Base-by-base conservation (phyloP, 73 alveolate species). In the Paramecium pentaurelia region DNA sequence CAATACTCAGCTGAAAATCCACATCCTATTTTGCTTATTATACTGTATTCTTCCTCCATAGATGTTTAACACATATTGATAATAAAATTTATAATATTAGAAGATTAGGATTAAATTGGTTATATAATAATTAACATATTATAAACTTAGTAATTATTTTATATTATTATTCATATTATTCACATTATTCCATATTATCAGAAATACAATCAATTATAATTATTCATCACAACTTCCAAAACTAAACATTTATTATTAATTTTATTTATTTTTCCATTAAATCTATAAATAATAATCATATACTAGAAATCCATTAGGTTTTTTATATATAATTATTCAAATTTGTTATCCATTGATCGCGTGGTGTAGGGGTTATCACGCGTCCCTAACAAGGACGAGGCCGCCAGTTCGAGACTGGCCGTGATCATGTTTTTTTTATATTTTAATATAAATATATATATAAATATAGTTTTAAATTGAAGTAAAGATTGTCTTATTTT, bases 371-470 rank as follows among this genome's bases (percentile, higher is more conserved):
- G 91, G 91, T 80, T 80, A 80, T 80, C 91, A 80, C 91, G 91
- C 91, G 71, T 80, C 91, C 91, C 91, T 80, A 80, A 80, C 91
- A 80, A 80, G 91, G 91, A 80, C 71, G 91, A 80, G 91, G 91
- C 49, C 91, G 91, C 91, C 91, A 80, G 91, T 80, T 80, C 91
- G 91, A 80, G 91, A 80, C 91, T 80, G 91, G 91, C 91, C 91
- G 58, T 80, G 91, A 49, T 80, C 91, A 80, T 32, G 47, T 80
- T 80, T 80, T 80, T 73, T 73, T 36, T 64, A 32, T 64, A 7
- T 64, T 16, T n/a, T 3, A 14, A 4, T 54, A 8, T 0, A 22
- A 22, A 22, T 22, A 22, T 22, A 22, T 22, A 14, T 54, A 54
- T 1, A 2, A 54, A 54, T 54, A 47, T 54, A 16, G 22, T 54